phyloP scores from a whole-genome alignment of 2,329 filamentous ascomycete species.

The Talaromyces sp. region DNA sequence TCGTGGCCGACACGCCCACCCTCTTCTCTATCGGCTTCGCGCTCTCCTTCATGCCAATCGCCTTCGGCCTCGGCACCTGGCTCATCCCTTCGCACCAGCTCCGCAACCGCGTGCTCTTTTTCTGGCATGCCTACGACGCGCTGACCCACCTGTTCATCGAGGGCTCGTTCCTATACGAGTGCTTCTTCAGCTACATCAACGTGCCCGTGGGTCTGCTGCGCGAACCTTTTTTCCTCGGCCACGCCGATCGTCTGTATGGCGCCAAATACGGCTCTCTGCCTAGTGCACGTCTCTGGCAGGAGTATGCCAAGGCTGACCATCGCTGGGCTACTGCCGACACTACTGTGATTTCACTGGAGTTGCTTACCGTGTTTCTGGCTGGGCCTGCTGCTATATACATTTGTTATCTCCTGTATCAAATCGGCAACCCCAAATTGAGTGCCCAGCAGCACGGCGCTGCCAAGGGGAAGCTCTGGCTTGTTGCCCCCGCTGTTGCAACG shows the following conservation, averaged over 20 bases:
- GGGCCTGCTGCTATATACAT: conserved; percentile 55
- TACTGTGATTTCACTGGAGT: conserved; percentile 54
- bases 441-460: conserved; percentile 19
- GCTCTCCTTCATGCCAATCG: conserved; percentile 44
- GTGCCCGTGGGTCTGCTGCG: conserved; percentile 25
- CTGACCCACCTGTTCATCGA: conserved; percentile 89
- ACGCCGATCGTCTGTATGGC: conserved; percentile 53
- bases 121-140: conserved; percentile 93
- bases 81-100: conserved; percentile 52
- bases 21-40: conserved; percentile 51
- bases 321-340: conserved; percentile 57
- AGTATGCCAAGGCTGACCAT: conserved; percentile 60
- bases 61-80: conserved; percentile 51
- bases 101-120: conserved; percentile 69
- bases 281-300: conserved; percentile 56
- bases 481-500: conserved; percentile 55
- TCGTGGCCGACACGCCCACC: conserved; percentile 42
- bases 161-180: conserved; percentile 87
- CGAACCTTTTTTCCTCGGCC: conserved; percentile 48
- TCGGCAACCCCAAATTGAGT: conserved; percentile 14
- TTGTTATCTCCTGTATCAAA: conserved; percentile 46
- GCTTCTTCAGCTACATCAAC: conserved; percentile 66
- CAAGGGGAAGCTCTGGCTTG: conserved; percentile 47
- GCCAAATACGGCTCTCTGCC: conserved; percentile 52
- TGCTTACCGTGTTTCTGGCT: conserved; percentile 57